Conservation (phyloP, 1,284 basidiomycete species). For the Cerioporus squamosus region DNA sequence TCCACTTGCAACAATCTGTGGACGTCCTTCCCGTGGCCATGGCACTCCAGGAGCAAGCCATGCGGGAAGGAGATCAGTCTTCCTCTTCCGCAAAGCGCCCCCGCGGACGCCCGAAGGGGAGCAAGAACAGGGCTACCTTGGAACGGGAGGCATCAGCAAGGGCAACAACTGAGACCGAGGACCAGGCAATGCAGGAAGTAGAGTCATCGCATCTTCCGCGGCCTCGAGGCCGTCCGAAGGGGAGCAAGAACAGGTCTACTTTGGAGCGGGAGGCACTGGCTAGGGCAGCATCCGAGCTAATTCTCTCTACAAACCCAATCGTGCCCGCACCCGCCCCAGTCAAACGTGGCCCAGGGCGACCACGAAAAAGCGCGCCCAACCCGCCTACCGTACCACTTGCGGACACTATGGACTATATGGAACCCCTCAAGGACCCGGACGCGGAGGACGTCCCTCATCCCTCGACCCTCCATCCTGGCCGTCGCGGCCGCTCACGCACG, state of each 20-base stretch:
- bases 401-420: slow-evolving; percentile 13
- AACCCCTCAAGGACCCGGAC: slow-evolving; percentile 19
- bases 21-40: slow-evolving; percentile 4
- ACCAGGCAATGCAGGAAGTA: neutral
- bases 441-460: neutral
- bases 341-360: slow-evolving; percentile 16
- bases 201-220: neutral
- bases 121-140: slow-evolving; percentile 15
- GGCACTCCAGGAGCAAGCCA: slow-evolving; percentile 2
- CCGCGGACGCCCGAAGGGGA: slow-evolving; percentile 7
- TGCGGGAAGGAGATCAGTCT: neutral
- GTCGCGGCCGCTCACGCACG: neutral
- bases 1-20: neutral
- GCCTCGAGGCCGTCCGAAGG: slow-evolving; percentile 15
- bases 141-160: neutral
- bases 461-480: neutral
- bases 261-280: slow-evolving; percentile 14
- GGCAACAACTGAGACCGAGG: neutral
- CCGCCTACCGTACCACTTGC: slow-evolving; percentile 1
- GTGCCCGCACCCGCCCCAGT: neutral
- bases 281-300: neutral
- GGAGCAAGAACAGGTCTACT: slow-evolving; percentile 20
- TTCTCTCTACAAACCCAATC: slow-evolving; percentile 1
- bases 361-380: slow-evolving; percentile 16
- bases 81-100: neutral